Evolutionary conservation across 306 rosid genomes (phyloP).

Genomic region (Begonia loranthoides): DNA sequence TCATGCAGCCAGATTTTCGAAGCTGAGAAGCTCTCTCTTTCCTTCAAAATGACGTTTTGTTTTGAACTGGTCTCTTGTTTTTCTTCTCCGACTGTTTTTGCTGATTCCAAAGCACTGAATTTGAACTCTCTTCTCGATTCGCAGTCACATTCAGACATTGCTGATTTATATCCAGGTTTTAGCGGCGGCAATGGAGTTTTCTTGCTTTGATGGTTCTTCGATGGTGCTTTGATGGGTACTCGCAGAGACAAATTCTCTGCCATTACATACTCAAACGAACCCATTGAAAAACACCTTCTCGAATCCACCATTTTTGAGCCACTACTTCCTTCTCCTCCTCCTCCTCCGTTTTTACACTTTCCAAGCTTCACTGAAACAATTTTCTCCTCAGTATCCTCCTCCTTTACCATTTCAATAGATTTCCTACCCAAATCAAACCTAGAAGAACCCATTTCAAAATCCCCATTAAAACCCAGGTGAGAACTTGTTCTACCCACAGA

Average conservation of each 20-base stretch:
- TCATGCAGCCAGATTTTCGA: slow-evolving; percentile 87
- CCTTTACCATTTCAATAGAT: slow-evolving; percentile 22
- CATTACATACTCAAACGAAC: slow-evolving; percentile 76
- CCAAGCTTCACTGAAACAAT: slow-evolving; percentile 78
- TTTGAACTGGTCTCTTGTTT: slow-evolving; percentile 6
- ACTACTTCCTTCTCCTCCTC: slow-evolving; percentile 32
- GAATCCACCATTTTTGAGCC: slow-evolving; percentile 35
- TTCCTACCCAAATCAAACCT: slow-evolving; percentile 10
- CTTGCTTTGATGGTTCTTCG: slow-evolving; percentile 37
- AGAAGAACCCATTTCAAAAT: slow-evolving; percentile 26
- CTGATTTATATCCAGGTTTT: slow-evolving; percentile 47
- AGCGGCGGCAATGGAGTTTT: slow-evolving; percentile 34
- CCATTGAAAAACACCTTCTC: slow-evolving; percentile 95
- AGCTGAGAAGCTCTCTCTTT: slow-evolving; percentile 57
- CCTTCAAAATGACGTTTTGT: slow-evolving; percentile 19
- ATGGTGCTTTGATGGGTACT: slow-evolving; percentile 57
- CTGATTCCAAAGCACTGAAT: slow-evolving; percentile 30
- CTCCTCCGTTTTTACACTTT: slow-evolving; percentile 60
- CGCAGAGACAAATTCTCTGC: slow-evolving; percentile 54
- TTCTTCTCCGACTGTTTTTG: slow-evolving; percentile 7
- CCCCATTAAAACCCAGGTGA: slow-evolving; percentile 20
- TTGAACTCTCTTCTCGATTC: slow-evolving; percentile 73
- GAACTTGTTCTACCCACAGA: slow-evolving; percentile 40
- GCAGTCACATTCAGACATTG: slow-evolving; percentile 79
- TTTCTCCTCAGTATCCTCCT: slow-evolving; percentile 18